Evolutionary conservation across 1,284 basidiomycete genomes (phyloP), one percentile per base, ranked within the genome.

Genomic region (Pisolithus thermaeus): DNA sequence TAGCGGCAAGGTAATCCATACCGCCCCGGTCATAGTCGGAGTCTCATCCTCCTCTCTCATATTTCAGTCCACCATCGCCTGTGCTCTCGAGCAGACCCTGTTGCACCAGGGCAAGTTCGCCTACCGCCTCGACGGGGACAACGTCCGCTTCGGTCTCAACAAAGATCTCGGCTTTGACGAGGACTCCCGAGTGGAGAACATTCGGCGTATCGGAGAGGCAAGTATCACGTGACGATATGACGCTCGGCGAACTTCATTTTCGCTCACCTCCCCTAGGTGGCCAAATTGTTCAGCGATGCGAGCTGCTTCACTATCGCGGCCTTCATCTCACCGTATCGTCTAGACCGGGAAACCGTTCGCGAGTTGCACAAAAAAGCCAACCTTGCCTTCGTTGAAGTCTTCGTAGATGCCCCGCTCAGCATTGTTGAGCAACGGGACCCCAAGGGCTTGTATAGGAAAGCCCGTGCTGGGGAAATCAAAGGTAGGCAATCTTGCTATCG

Each of bases 141-240:
- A 99, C 71, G 79, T 99, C 56, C 84, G 96, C 52, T 96, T 97
- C 64, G 97, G 97, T 8, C 76, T 99, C 46, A 99, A 99, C 81
- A 98, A 92, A 74, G 96, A 99, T 66, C 84, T 99, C 46, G 94
- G 96, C 1, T 99, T 99, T 66, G 91, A 94, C 61, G 94, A 94
- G 64, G 87, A 86, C 65, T 95, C 94, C 47, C 82, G 96, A 51
- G 91, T 93, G 59, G 96, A 99, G 74, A 99, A 99, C 72, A 98
- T 99, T 65, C 86, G 96, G 50, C 80, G 96, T 51, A 97, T 99
- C 58, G 93, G 94, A 58, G 97, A 99, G 82, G 94, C 90, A 60
- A 51, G 73, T 54, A 35, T 27, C 14, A 18, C 6, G 14, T 25
- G 2, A 14, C 11, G 32, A 14, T 7, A 16, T 43, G 25, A 11